Evolutionary conservation across 164 flowering plant species (phyloP).

Genomic region (Nymphaea colorata): DNA sequence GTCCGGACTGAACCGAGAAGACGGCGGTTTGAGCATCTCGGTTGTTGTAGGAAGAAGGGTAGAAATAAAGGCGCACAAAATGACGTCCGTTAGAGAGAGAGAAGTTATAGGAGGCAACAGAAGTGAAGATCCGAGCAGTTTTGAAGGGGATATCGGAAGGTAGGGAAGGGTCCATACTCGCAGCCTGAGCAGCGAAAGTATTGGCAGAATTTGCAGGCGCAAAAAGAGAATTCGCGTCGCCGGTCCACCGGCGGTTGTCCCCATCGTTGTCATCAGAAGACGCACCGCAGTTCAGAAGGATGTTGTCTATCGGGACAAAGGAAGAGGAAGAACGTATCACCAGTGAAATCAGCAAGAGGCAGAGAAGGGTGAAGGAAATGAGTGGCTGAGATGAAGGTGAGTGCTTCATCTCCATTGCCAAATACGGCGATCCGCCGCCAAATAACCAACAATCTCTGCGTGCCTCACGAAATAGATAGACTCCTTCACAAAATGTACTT

Average conservation of each 20-base stretch:
- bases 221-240: slow-evolving; percentile 31
- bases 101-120: slow-evolving; percentile 30
- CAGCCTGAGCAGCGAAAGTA: slow-evolving; percentile 18
- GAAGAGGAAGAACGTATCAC: neutral
- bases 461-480: neutral
- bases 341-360: neutral
- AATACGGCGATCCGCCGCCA: neutral
- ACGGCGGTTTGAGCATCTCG: slow-evolving; percentile 28
- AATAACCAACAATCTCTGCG: neutral
- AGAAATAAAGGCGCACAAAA: slow-evolving; percentile 58
- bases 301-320: slow-evolving; percentile 6
- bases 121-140: slow-evolving; percentile 45
- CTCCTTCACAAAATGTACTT: neutral
- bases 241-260: slow-evolving; percentile 37
- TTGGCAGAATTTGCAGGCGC: slow-evolving; percentile 13
- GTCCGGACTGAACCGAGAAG: slow-evolving; percentile 36
- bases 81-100: slow-evolving; percentile 19
- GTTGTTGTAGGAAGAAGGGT: slow-evolving; percentile 44
- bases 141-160: slow-evolving; percentile 58
- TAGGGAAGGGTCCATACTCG: slow-evolving; percentile 51
- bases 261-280: slow-evolving; percentile 19
- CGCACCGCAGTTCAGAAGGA: slow-evolving; percentile 34
- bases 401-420: neutral
- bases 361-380: neutral
- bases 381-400: neutral